phyloP scores from a whole-genome alignment of 257 asterid species.

The Solanum microdontum region DNA sequence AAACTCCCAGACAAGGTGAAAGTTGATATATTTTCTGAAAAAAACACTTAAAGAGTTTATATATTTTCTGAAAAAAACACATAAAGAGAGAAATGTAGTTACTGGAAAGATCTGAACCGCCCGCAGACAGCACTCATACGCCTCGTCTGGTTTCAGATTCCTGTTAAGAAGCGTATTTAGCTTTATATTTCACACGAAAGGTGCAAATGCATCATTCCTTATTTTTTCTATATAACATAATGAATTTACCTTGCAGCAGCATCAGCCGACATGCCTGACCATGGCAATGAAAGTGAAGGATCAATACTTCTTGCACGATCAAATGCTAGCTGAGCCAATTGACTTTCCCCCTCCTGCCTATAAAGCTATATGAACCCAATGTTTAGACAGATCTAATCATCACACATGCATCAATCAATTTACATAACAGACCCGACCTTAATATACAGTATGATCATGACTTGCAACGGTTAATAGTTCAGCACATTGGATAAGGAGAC shows the following conservation, averaged over 20 bases:
- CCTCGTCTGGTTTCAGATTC: slow-evolving; percentile 69
- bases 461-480: background rate
- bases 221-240: background rate
- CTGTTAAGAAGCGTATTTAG: slow-evolving; percentile 29
- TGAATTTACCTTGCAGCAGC: slow-evolving; percentile 53
- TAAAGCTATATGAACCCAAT: slow-evolving; percentile 45
- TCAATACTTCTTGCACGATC: slow-evolving; percentile 98
- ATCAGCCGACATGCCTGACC: slow-evolving; percentile 99
- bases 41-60: background rate
- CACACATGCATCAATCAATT: background rate
- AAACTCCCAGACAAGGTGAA: background rate
- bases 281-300: slow-evolving; percentile 90
- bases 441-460: background rate
- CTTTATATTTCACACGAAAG: slow-evolving; percentile 1
- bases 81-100: slow-evolving; percentile 12
- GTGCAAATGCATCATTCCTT: background rate
- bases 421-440: background rate
- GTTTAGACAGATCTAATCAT: background rate
- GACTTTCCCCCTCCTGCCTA: slow-evolving; percentile 55
- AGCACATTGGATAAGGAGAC: background rate
- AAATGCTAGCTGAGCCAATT: slow-evolving; percentile 86
- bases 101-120: slow-evolving; percentile 81
- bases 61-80: background rate
- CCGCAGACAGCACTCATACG: slow-evolving; percentile 88
- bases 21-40: background rate